phyloP scores from a whole-genome alignment of 1,284 basidiomycete species.

The Fomitiporia mediterranea region DNA sequence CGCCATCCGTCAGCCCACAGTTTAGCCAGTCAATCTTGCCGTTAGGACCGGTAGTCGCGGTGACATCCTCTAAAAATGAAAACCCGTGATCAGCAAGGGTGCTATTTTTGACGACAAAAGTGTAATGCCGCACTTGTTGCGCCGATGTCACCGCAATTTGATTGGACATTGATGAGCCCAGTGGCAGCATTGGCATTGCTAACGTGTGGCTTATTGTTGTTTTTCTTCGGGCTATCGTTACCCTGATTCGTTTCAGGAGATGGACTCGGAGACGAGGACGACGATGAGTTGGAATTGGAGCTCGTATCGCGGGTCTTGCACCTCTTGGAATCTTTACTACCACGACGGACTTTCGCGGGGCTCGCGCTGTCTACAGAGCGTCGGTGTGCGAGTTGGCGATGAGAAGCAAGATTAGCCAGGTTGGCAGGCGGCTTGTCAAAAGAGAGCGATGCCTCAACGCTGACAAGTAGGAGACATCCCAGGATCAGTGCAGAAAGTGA shows the following conservation, averaged over 20 bases:
- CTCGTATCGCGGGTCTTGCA: conserved; percentile 4
- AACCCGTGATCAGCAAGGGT: background rate
- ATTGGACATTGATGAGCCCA: conserved; percentile 24
- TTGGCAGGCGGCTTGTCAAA: conserved; percentile 4
- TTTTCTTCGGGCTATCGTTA: background rate
- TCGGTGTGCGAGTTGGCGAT: conserved; percentile 8
- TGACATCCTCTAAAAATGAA: conserved; percentile 40
- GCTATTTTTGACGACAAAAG: conserved; percentile 5
- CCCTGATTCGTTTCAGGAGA: background rate
- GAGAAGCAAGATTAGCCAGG: background rate
- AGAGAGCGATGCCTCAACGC: conserved; percentile 12
- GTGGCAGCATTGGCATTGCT: conserved; percentile 3
- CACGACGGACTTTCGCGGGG: conserved; percentile 4
- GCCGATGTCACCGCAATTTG: conserved; percentile 38
- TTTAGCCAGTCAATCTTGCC: conserved; percentile 74
- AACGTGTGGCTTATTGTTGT: background rate
- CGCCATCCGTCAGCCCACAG: conserved; percentile 59
- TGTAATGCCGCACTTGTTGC: conserved; percentile 48
- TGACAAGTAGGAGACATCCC: conserved; percentile 4
- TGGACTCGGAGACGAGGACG: background rate
- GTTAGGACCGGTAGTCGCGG: conserved; percentile 59
- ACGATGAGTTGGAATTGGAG: background rate
- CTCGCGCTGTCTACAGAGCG: background rate
- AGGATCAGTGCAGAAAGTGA: conserved; percentile 9
- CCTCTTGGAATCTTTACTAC: background rate